Percentiles rank a stretch among this genome's conserved stretches.
Evolutionary conservation across 1,284 basidiomycete genomes (phyloP).

Genomic region (Melampsora occidentalis): DNA sequence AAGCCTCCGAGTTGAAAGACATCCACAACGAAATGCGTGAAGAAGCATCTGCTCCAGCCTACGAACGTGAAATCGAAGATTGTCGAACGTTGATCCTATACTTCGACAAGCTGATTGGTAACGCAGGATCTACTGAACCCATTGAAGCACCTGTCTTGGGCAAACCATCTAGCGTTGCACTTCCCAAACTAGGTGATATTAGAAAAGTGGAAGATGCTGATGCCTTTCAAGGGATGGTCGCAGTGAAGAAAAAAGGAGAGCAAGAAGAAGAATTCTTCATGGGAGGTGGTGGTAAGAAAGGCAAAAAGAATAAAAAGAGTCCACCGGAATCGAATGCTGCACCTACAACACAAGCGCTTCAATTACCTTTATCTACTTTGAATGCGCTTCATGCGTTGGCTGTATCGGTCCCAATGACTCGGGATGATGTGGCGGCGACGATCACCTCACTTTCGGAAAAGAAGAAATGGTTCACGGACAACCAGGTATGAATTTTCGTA

Average conservation of each 20-base stretch:
- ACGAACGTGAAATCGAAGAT: constrained; percentile 90
- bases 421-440: constrained; percentile 74
- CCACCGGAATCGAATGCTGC: constrained; percentile 50
- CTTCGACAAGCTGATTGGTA: constrained; percentile 64
- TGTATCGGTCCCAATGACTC: constrained; percentile 80
- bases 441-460: constrained; percentile 89
- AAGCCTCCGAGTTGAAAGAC: constrained; percentile 77
- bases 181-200: constrained; percentile 61
- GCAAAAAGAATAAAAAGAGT: constrained; percentile 71
- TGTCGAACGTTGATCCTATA: constrained; percentile 89
- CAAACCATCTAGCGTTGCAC: constrained; percentile 51
- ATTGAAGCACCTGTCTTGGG: constrained; percentile 57
- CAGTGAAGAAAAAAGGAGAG: constrained; percentile 87
- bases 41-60: constrained; percentile 86
- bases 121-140: constrained; percentile 58
- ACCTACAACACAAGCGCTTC: constrained; percentile 57
- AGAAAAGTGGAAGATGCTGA: constrained; percentile 71
- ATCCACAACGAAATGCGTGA: constrained; percentile 78
- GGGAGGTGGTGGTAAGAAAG: constrained; percentile 65
- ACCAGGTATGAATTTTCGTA: constrained; percentile 55
- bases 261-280: constrained; percentile 77
- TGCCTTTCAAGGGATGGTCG: constrained; percentile 64
- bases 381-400: constrained; percentile 81
- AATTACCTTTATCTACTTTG: constrained; percentile 80
- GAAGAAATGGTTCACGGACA: constrained; percentile 84